Evolutionary conservation across 805 yeast species (phyloP), one percentile per base, ranked within the genome.

Genomic region (Saccharomycopsis fermentans): DNA sequence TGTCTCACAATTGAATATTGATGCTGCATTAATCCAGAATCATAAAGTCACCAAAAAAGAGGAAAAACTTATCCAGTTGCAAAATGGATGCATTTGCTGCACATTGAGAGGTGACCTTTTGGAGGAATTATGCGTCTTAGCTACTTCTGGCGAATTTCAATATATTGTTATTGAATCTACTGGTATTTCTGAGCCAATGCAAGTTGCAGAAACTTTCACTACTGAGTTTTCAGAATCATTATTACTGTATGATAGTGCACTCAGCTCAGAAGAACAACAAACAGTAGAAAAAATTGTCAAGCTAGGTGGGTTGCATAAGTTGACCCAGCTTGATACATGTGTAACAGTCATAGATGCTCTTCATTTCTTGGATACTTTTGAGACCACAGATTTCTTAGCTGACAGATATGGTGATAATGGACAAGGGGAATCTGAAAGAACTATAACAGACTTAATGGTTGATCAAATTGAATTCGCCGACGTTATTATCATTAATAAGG

Each of bases 1-100:
- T 65, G 69, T 77, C 65, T 73, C 79, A 5, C 66, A 69, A 40
- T 63, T 75, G 50, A 77, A 77, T 62, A 72, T 77, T 27, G 80
- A 77, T 64, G 79, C 79, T 3, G 65, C 71, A 3, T 64, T 77
- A 32, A 69, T 77, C 29, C 66, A 69, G 52, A 65, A 71, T 54
- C 78, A 76, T 11, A 53, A 60, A 16, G 34, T 58, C 52, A 58
- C 26, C 19, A 40, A 56, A 47, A 34, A 69, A 55, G 70, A 76
- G 58, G 80, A 77, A 60, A 75, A 76, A 58, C 62, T 77, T 52
- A 71, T 77, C 39, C 78, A 76, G 60, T 63, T 77, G 26, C 79
- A 76, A 61, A 77, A 77, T 59, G 81, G 81, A 5, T 77, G 81
- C 59, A 76, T 76, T 36, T 77, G 81, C 58, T 77, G 81, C 62